Base-by-base conservation (phyloP, 306 rosid genomes). In the Trichosanthes cucumerina region DNA sequence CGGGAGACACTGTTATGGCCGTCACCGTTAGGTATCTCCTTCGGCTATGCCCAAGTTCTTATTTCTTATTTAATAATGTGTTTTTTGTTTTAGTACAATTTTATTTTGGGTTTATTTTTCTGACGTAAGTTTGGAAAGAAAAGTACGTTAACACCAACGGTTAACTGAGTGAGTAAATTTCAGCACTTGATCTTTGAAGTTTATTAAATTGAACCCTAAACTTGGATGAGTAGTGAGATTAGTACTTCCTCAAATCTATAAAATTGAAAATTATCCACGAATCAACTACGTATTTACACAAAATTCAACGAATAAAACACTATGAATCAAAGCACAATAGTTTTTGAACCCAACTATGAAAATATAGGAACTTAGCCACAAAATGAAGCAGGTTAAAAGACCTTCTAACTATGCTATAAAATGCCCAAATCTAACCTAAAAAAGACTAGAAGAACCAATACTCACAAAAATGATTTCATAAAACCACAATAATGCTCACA, bases 1-100 rank as follows among this genome's bases (percentile, higher is more conserved):
- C 91, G 0, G 97, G 97, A 33, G 99, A 95, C 68, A 79, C 90
- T 24, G 81, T 95, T 43, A 91, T 91, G 97, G 96, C 97, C 11
- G 88, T 86, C 47, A 95, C 99, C 50, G 91, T 95, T 5, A 94
- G 98, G 98, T 93, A 81, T 43, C 77, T 58, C 54, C 43, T 9
- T 49, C 12, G 26, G 18, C 38, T 19, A 33, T 43, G 1, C 9
- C 33, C 75, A 15, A 10, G 9, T 50, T 15, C 54, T 56, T 26
- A 3, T 70, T 41, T 23, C 43, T 15, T 0, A 19, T 31, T 53
- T 52, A 14, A 4, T n/a, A n/a, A n/a, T n/a, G n/a, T 75, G 8
- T 23, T 41, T 39, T 14, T 23, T 43, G 28, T 69, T 21, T 39
- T 38, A 39, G 75, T 69, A n/a, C 16, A 21, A 23, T 69, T 69